Base-by-base conservation (phyloP, 257 asterid genomes). In the Coffea canephora region DNA sequence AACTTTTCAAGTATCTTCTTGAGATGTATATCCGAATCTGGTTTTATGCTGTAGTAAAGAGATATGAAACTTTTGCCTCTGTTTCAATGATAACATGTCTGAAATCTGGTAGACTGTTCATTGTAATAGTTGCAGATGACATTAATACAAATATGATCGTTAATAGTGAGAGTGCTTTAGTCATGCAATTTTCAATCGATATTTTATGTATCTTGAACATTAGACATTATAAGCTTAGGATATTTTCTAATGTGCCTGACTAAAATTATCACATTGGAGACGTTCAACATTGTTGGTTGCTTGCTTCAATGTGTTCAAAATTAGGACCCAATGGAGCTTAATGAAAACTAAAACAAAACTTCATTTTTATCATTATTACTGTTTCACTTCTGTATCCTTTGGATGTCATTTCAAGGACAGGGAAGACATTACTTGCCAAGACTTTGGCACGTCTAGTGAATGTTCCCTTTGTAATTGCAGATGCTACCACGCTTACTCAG, bases 401-500 rank as follows among this genome's bases (percentile, higher is more conserved):
- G 81, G 77, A 79, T 87, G 88, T 85, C 84, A 73, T 90, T 82
- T 89, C 87, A 93, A 90, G 97, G 97, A 96, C 98, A 96, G 99
- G 99, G 91, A 96, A 96, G 87, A 96, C 98, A 80, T 91, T 94
- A 89, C 98, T 96, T 79, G 97, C 99, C 77, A 96, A 94, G 86
- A 96, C 97, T 84, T 89, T 96, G 93, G 98, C 99, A 61, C 94
- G 97, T 74, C 82, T 96, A 84, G 99, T 96, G 80, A 96, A 94
- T 74, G 99, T 96, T 84, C 99, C 99, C 50, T 94, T 96, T 79
- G 99, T 94, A 72, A 94, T 96, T 89, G 96, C 99, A 70, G 99
- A 96, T 90, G 99, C 99, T 74, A 96, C 98, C 59, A 96, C 97
- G 43, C 97, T 96, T 79, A 96, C 99, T 83, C 98, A 96, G 97